Conservation (phyloP, 108 stramenopile species). For the Cyclotella sp. region DNA sequence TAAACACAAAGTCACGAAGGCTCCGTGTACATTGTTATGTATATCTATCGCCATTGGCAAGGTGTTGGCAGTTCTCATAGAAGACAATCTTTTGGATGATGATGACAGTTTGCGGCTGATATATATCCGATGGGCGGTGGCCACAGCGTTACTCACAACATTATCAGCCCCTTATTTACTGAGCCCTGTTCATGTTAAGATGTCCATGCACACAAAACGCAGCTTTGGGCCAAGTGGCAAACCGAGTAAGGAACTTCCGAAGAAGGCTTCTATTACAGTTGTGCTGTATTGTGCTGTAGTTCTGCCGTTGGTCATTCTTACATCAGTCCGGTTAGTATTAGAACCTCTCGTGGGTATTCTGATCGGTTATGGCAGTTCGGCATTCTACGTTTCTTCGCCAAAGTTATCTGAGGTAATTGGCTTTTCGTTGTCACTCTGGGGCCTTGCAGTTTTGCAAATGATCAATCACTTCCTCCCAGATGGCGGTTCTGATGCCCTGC, state of each 20-base stretch:
- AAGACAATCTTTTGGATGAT: constrained; percentile 42
- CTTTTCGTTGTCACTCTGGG: constrained; percentile 70
- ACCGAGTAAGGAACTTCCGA: constrained; percentile 42
- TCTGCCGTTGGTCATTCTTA: constrained; percentile 59
- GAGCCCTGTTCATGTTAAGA: constrained; percentile 65
- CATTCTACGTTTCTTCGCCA: constrained; percentile 60
- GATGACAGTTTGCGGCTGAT: constrained; percentile 40
- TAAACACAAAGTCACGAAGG: constrained; percentile 52
- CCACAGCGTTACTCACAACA: constrained; percentile 55
- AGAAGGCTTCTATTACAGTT: constrained; percentile 35
- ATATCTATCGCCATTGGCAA: constrained; percentile 64
- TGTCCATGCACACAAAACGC: constrained; percentile 17
- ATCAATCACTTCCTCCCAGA: constrained; percentile 79
- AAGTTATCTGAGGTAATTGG: constrained; percentile 74
- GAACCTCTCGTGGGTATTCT: constrained; percentile 66
- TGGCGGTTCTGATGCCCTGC: constrained; percentile 78
- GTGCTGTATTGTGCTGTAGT: constrained; percentile 60
- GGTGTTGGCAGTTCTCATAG: constrained; percentile 66
- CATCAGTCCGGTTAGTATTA: constrained; percentile 61
- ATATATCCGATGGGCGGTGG: constrained; percentile 51
- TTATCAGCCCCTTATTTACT: constrained; percentile 62
- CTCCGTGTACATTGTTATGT: constrained; percentile 32
- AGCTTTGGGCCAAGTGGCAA: constrained; percentile 49
- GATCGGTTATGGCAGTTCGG: constrained; percentile 50
- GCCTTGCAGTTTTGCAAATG: constrained; percentile 70